Conservation (phyloP, 2,329 filamentous ascomycete genomes). For the Taxawa tesnikishii region DNA sequence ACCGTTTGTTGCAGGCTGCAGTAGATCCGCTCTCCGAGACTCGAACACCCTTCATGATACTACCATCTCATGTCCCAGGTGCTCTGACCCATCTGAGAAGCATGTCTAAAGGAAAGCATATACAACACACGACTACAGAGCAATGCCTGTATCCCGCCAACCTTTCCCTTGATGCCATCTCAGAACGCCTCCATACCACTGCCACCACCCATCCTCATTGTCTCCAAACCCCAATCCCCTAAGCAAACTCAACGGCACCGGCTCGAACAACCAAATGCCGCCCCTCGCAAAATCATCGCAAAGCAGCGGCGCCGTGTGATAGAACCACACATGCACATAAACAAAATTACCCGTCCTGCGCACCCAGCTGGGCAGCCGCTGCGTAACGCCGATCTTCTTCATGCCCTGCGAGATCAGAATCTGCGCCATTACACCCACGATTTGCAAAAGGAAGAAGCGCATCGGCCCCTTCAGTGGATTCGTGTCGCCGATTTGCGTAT, state of each 20-base stretch:
- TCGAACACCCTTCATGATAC: too few species aligned
- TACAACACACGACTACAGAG: conserved; percentile 21
- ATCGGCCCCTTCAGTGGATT: conserved; percentile 40
- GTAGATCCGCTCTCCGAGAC: too few species aligned
- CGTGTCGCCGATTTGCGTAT: conserved; percentile 51
- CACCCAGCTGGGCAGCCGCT: conserved; percentile 31
- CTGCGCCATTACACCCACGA: conserved; percentile 53
- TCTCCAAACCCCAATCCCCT: conserved; percentile 53
- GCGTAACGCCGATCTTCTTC: conserved; percentile 18
- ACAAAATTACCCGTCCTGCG: conserved; percentile 46
- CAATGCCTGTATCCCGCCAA: conserved; percentile 52
- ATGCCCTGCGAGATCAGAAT: conserved; percentile 25
- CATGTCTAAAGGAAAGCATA: too few species aligned
- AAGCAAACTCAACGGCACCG: conserved; percentile 63
- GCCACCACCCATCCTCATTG: conserved; percentile 51
- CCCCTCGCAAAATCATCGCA: conserved; percentile 62
- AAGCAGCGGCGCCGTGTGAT: conserved; percentile 51
- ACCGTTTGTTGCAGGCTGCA: too few species aligned
- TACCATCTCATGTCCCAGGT: too few species aligned
- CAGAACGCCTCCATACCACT: conserved; percentile 47
- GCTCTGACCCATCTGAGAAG: too few species aligned
- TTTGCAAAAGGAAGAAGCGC: conserved; percentile 62
- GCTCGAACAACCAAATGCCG: conserved; percentile 71
- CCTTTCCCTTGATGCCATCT: conserved; percentile 46
- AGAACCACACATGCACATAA: conserved; percentile 56